Percentiles rank a stretch among this genome's conserved stretches.
phyloP scores from a whole-genome alignment of 2,329 filamentous ascomycete species.

The Rhynchosporium secalis region DNA sequence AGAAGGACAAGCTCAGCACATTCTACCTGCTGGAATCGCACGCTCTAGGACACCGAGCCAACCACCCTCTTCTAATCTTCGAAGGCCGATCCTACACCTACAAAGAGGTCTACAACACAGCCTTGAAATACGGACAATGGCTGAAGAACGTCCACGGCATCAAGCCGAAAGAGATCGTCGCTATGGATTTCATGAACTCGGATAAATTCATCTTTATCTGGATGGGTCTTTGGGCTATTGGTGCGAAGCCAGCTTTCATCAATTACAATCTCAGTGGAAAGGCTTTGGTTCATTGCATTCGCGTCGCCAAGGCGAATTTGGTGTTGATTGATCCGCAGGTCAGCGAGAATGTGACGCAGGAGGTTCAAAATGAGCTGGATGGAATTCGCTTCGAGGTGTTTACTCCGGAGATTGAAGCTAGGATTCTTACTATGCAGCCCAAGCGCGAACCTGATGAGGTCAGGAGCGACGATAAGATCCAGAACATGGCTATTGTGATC shows the following conservation, averaged over 20 bases:
- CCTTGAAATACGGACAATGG: slow-evolving; percentile 74
- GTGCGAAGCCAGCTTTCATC: slow-evolving; percentile 80
- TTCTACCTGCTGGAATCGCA: slow-evolving; percentile 75
- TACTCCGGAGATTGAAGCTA: slow-evolving; percentile 55
- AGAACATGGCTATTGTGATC: slow-evolving; percentile 70
- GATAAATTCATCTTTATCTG: slow-evolving; percentile 73
- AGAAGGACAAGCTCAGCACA: slow-evolving; percentile 61
- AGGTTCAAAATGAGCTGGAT: slow-evolving; percentile 53
- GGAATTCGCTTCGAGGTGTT: slow-evolving; percentile 62
- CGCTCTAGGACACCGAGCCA: slow-evolving; percentile 56
- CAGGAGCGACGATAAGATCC: slow-evolving; percentile 50
- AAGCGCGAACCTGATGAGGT: slow-evolving; percentile 59
- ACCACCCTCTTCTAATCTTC: slow-evolving; percentile 64
- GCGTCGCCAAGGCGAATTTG: slow-evolving; percentile 64
- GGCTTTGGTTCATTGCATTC: slow-evolving; percentile 72
- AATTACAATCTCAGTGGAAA: slow-evolving; percentile 80
- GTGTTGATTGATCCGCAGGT: slow-evolving; percentile 68
- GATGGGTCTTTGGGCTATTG: slow-evolving; percentile 79
- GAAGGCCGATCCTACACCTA: slow-evolving; percentile 71
- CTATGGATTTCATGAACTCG: slow-evolving; percentile 78
- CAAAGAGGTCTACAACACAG: slow-evolving; percentile 69
- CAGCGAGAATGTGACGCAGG: slow-evolving; percentile 55
- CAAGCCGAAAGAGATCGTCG: slow-evolving; percentile 72
- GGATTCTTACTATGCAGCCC: slow-evolving; percentile 53
- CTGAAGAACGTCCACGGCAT: slow-evolving; percentile 64